These are phyloP conservation scores for Pseudocercospora pini-densiflorae DNA, from an alignment of 2,329 filamentous ascomycete species.

Conservation along the genomic window DNA sequence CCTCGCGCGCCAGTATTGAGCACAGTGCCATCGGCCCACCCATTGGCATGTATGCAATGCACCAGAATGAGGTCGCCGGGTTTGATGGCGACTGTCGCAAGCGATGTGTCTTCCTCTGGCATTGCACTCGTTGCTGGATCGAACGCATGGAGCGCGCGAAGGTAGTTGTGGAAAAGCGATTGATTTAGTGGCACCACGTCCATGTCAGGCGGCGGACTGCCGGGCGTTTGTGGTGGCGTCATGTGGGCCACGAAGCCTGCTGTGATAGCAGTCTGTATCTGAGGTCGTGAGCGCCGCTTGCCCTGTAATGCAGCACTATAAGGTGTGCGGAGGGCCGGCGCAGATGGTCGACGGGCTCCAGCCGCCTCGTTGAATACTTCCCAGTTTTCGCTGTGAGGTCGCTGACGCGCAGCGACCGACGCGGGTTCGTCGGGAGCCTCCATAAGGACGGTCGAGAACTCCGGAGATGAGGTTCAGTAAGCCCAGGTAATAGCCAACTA, in stretches of 20 bases:
- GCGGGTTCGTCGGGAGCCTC: background rate
- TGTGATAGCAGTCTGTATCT: slow-evolving; percentile 20
- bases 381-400: slow-evolving; percentile 18
- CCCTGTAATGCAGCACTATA: slow-evolving; percentile 7
- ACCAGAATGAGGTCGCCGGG: slow-evolving; percentile 92
- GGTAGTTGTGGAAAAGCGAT: slow-evolving; percentile 87
- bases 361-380: slow-evolving; percentile 10
- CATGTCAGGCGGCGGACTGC: slow-evolving; percentile 21
- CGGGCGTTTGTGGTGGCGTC: slow-evolving; percentile 27
- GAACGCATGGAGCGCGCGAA: slow-evolving; percentile 93
- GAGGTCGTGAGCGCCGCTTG: slow-evolving; percentile 16
- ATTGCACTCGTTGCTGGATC: slow-evolving; percentile 69
- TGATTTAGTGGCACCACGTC: slow-evolving; percentile 35
- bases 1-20: slow-evolving; percentile 83
- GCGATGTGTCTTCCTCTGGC: slow-evolving; percentile 67
- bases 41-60: slow-evolving; percentile 96
- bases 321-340: slow-evolving; percentile 12
- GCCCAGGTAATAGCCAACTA: background rate
- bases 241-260: slow-evolving; percentile 29
- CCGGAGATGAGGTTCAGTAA: background rate
- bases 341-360: slow-evolving; percentile 13
- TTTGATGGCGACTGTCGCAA: slow-evolving; percentile 80
- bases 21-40: slow-evolving; percentile 96
- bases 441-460: background rate
- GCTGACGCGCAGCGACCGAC: slow-evolving; percentile 1